Conservation (phyloP, 2,329 filamentous ascomycete genomes). For the Aureobasidium sp. region DNA sequence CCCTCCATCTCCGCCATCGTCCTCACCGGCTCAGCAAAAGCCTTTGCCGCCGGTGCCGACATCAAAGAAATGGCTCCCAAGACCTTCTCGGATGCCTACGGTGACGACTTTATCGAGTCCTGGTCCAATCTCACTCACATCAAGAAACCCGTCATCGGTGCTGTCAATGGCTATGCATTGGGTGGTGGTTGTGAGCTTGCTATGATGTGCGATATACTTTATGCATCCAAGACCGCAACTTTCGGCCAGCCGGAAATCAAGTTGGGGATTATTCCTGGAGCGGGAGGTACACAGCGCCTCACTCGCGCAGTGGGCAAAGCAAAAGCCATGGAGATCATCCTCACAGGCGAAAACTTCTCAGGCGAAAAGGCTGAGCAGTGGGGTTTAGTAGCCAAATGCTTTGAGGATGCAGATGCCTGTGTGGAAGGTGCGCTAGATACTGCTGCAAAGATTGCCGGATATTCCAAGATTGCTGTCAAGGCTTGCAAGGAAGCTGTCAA, state of each 20-base stretch:
- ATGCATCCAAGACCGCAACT: conserved; percentile 76
- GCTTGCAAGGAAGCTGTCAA: conserved; percentile 98
- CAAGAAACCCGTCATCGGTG: conserved; percentile 90
- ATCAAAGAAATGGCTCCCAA: conserved; percentile 98
- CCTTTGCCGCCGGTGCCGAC: conserved; percentile 92
- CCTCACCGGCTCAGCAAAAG: conserved; percentile 80
- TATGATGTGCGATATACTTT: conserved; percentile 94
- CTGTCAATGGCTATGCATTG: conserved; percentile 88
- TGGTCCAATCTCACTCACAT: conserved; percentile 82
- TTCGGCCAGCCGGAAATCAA: conserved; percentile 98
- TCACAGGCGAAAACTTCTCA: conserved; percentile 77
- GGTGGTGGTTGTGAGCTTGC: conserved; percentile 95
- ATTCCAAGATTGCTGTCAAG: conserved; percentile 79
- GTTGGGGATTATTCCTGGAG: conserved; percentile 84
- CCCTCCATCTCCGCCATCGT: conserved; percentile 68
- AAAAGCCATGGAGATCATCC: conserved; percentile 83
- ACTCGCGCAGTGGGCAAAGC: conserved; percentile 63
- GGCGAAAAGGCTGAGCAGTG: conserved; percentile 81
- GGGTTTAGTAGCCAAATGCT: conserved; percentile 80
- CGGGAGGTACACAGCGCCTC: conserved; percentile 82
- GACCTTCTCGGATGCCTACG: conserved; percentile 82
- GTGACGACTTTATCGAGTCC: conserved; percentile 83
- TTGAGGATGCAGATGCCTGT: conserved; percentile 71
- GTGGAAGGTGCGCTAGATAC: conserved; percentile 75
- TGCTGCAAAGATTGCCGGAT: conserved; percentile 81